These are phyloP conservation scores for Bertia moriformis DNA, from an alignment of 2,329 filamentous ascomycete species.

Conservation along the genomic window DNA sequence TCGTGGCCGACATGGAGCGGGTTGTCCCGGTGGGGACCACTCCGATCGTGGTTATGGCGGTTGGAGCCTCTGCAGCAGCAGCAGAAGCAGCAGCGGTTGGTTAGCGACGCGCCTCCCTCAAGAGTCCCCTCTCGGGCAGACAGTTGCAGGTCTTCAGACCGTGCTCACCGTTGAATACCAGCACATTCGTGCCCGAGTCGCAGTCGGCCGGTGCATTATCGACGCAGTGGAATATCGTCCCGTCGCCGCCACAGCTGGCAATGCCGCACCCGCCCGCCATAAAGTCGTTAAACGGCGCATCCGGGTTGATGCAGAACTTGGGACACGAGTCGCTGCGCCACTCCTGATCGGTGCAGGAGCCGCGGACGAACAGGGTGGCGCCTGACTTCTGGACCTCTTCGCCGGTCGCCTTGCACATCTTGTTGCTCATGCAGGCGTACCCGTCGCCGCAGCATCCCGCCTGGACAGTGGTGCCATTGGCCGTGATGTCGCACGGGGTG, in stretches of 20 bases:
- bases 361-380: constrained; percentile 12
- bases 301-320: constrained; percentile 14
- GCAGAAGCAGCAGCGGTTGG: background rate
- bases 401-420: constrained; percentile 14
- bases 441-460: constrained; percentile 18
- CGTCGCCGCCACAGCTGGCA: constrained; percentile 4
- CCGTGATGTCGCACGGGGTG: constrained; percentile 10
- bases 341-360: constrained; percentile 16
- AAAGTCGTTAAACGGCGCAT: constrained; percentile 5
- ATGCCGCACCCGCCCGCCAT: constrained; percentile 9
- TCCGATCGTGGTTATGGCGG: constrained; percentile 7
- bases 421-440: constrained; percentile 18
- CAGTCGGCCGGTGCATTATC: constrained; percentile 5
- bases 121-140: background rate
- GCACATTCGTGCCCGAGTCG: constrained; percentile 4
- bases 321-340: constrained; percentile 16
- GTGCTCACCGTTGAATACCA: constrained; percentile 7
- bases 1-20: background rate
- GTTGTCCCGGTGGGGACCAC: constrained; percentile 3
- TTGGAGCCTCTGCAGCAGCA: constrained; percentile 4
- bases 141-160: background rate
- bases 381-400: constrained; percentile 8
- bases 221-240: constrained; percentile 12
- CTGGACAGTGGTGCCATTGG: constrained; percentile 7
- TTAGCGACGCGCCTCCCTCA: too few relatives aligned